Conservation (phyloP, 495 filamentous ascomycete genomes). For the Trichoderma parareesei region DNA sequence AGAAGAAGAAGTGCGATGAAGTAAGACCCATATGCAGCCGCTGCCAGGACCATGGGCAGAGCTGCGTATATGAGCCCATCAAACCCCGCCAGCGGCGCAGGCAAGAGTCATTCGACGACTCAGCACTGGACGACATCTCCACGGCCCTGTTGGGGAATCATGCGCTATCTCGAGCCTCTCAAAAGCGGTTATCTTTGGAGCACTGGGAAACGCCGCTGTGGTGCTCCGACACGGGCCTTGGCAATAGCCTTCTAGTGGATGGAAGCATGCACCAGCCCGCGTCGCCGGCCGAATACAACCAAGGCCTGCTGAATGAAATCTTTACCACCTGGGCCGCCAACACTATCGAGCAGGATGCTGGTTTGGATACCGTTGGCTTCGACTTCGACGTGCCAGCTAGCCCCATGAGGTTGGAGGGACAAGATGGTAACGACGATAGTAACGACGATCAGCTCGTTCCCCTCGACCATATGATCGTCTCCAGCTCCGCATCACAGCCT, state of each 20-base stretch:
- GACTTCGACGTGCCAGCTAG: background rate
- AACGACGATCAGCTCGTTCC: background rate
- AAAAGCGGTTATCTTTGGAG: background rate
- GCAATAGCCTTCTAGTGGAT: background rate
- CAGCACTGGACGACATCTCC: background rate
- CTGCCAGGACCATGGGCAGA: conserved; percentile 43
- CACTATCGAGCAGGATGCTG: background rate
- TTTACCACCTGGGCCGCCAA: background rate
- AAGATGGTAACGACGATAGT: background rate
- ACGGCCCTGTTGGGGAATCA: background rate
- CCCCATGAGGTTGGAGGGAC: background rate
- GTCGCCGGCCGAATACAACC: background rate
- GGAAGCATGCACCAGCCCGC: background rate
- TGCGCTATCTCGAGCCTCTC: background rate
- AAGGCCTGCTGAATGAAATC: background rate
- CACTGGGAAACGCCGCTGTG: conserved; percentile 1
- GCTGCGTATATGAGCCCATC: conserved; percentile 49
- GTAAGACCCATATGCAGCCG: conserved; percentile 49
- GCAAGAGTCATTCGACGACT: conserved; percentile 21
- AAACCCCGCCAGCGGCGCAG: conserved; percentile 49
- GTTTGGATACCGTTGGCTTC: background rate
- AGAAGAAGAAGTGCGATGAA: conserved; percentile 64
- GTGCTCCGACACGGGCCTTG: background rate
- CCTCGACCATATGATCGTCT: background rate
- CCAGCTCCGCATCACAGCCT: background rate